These are phyloP conservation scores for Fusarium caatingaense DNA, from an alignment of 2,329 filamentous ascomycete genomes.

Conservation along the genomic window DNA sequence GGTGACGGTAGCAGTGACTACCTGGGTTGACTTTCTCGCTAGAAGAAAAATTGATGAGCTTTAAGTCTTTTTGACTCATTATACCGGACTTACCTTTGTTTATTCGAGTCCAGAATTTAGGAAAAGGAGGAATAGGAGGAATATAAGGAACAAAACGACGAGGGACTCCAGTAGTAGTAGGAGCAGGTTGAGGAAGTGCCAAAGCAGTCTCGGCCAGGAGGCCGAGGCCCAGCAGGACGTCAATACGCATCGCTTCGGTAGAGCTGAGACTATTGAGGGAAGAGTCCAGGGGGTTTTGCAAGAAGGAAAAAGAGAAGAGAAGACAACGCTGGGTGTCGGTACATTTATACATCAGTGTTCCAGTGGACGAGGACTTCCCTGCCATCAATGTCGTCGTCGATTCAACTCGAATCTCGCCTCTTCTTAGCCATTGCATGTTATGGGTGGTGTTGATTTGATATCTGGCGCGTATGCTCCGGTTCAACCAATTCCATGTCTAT, in stretches of 20 bases:
- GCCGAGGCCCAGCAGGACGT: slow-evolving; percentile 9
- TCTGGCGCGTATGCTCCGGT: too few relatives aligned
- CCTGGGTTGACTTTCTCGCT: not conserved
- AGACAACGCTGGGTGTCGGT: not conserved
- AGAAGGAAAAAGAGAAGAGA: not conserved
- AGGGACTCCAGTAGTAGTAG: too few relatives aligned
- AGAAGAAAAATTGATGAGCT: not conserved
- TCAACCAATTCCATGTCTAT: not conserved
- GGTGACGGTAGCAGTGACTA: not conserved
- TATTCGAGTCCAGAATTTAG: too few relatives aligned
- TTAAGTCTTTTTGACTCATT: not conserved
- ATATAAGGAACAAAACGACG: too few relatives aligned
- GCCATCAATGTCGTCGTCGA: not conserved
- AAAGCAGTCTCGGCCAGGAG: slow-evolving; percentile 16
- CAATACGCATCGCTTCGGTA: slow-evolving; percentile 8
- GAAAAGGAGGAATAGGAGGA: too few relatives aligned
- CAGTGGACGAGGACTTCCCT: not conserved
- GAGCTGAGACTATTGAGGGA: not conserved
- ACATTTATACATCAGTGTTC: not conserved
- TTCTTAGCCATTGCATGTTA: not conserved
- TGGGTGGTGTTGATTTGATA: not conserved
- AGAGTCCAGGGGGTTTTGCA: not conserved
- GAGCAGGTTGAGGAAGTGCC: slow-evolving; percentile 5
- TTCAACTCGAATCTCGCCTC: too few relatives aligned
- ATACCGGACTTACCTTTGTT: not conserved